These are phyloP conservation scores for Betula pendula DNA, from an alignment of 306 rosid genomes.

Conservation along the genomic window DNA sequence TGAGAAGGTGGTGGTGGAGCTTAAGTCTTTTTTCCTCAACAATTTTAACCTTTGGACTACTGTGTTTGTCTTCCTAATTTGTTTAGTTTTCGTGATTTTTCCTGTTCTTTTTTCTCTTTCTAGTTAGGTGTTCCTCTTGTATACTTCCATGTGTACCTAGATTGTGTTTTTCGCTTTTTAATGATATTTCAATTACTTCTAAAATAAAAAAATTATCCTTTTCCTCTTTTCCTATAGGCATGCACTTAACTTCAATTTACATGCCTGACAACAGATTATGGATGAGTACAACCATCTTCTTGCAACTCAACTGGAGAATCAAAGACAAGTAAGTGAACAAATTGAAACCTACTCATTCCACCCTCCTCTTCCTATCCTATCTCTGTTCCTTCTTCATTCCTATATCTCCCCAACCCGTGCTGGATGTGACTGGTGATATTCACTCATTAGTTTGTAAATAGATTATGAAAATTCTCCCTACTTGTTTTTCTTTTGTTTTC, in stretches of 20 bases:
- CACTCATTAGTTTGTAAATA: neutral
- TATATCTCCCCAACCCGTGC: neutral
- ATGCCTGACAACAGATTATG: slow-evolving; percentile 63
- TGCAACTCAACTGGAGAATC: slow-evolving; percentile 84
- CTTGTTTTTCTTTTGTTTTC: neutral
- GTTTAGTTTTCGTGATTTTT: too few species aligned
- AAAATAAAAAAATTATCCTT: neutral
- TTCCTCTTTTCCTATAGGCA: slow-evolving; percentile 9
- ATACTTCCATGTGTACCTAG: too few species aligned
- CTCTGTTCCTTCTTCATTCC: neutral
- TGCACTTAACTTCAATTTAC: slow-evolving; percentile 28
- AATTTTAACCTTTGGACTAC: too few species aligned
- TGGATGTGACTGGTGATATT: neutral
- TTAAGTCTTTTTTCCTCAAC: too few species aligned
- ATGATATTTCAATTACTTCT: too few species aligned
- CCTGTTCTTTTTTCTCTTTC: too few species aligned
- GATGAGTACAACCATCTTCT: slow-evolving; percentile 90
- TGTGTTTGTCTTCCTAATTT: too few species aligned
- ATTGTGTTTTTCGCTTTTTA: too few species aligned
- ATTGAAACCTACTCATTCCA: neutral
- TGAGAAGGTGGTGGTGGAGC: too few species aligned
- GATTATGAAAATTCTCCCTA: neutral
- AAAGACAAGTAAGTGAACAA: slow-evolving; percentile 72
- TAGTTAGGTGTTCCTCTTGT: too few species aligned
- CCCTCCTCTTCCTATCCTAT: neutral